Percentiles rank a stretch among this genome's conserved stretches.
Conservation (phyloP, 225 moss, liverwort and hornwort species). For the Neckera pumila region DNA sequence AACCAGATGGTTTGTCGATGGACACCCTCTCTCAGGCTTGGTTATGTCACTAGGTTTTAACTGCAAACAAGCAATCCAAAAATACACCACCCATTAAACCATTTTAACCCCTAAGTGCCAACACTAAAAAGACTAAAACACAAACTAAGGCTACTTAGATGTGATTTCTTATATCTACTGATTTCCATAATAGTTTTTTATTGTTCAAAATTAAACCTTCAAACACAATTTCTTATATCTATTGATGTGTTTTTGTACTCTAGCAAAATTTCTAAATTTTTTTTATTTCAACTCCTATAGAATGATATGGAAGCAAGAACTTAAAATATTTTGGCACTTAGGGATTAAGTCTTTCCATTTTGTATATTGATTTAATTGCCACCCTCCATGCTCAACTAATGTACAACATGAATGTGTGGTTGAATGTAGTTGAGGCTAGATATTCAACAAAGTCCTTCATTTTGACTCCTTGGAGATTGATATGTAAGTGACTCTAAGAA, state of each 20-base stretch:
- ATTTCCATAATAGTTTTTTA: rapidly evolving
- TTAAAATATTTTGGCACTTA: too few relatives aligned
- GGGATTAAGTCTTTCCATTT: background rate
- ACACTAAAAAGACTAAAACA: too few relatives aligned
- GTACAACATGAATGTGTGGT: too few relatives aligned
- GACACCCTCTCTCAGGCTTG: rapidly evolving
- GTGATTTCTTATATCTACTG: background rate
- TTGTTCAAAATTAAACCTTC: background rate
- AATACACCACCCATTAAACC: background rate
- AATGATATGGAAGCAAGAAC: background rate
- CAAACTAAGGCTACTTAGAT: too few relatives aligned
- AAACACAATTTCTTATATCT: background rate
- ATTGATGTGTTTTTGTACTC: too few relatives aligned
- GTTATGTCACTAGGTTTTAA: background rate
- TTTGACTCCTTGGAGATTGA: background rate
- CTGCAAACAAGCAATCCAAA: background rate
- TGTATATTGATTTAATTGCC: background rate
- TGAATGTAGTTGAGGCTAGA: background rate
- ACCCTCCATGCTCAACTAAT: background rate
- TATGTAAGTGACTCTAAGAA: background rate
- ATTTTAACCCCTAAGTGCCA: too few relatives aligned
- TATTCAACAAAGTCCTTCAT: background rate
- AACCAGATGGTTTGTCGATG: rapidly evolving
- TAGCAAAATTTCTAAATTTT: background rate
- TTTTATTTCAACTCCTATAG: too few relatives aligned